phyloP scores from a whole-genome alignment of 208 protist species.

The Crithidia fasciculata region DNA sequence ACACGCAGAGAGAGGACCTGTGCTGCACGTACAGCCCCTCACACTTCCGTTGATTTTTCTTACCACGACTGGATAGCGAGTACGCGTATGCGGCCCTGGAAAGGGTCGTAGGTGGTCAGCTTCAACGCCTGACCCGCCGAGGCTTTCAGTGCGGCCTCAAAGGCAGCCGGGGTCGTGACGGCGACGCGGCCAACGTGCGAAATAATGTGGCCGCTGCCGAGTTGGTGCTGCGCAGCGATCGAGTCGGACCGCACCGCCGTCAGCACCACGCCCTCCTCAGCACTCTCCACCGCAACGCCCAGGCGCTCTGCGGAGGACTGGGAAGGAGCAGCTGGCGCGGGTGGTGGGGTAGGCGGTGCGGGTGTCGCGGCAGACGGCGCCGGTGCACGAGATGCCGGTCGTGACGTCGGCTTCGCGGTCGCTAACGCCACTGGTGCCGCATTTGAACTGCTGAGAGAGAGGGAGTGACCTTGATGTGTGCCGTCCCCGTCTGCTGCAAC shows the following conservation, averaged over 20 bases:
- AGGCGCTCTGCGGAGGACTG: constrained; percentile 31
- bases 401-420: not conserved
- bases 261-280: constrained; percentile 53
- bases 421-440: not conserved
- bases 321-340: not conserved
- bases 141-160: constrained; percentile 35
- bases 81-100: constrained; percentile 42
- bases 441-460: not conserved
- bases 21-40: not conserved
- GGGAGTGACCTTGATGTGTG: not conserved
- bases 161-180: constrained; percentile 31
- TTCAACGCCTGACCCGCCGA: constrained; percentile 27
- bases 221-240: constrained; percentile 18
- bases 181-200: constrained; percentile 51
- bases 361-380: not conserved
- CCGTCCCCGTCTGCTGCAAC: not conserved
- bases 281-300: constrained; percentile 24
- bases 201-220: constrained; percentile 50
- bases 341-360: not conserved
- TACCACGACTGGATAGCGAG: constrained; percentile 33
- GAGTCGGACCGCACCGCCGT: constrained; percentile 35
- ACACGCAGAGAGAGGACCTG: too few species aligned
- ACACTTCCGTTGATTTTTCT: not conserved
- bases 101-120: constrained; percentile 64
- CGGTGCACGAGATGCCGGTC: not conserved